Evolutionary conservation across 495 filamentous ascomycete genomes (phyloP).

Genomic region (Oleoguttula mirabilis): DNA sequence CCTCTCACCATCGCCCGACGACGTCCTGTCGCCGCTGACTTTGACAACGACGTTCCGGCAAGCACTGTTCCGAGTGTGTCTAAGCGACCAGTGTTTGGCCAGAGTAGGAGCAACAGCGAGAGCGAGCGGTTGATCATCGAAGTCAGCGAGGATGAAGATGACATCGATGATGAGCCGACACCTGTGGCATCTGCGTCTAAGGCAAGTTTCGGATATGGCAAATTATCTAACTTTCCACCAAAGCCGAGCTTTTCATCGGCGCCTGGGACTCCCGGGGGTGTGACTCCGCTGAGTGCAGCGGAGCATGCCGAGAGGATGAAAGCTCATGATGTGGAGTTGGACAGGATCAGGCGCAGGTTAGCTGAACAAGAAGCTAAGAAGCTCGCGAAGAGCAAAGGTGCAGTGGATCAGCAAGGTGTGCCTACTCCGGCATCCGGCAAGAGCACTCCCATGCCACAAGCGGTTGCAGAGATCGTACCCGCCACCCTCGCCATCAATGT

Average conservation of each 20-base stretch:
- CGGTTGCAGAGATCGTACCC: no score
- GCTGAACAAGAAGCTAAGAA: conserved; percentile 11
- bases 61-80: conserved; percentile 16
- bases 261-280: neutral
- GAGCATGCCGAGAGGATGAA: neutral
- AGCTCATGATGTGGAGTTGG: no score
- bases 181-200: no score
- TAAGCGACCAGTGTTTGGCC: conserved; percentile 43
- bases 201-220: no score
- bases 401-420: conserved; percentile 2
- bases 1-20: conserved; percentile 33
- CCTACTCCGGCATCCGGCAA: conserved; percentile 1
- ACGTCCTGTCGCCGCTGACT: conserved; percentile 76
- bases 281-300: neutral
- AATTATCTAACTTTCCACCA: neutral
- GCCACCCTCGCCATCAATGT: no score
- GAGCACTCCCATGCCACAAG: neutral
- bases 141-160: conserved; percentile 55
- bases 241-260: neutral
- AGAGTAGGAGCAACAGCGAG: conserved; percentile 34
- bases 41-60: conserved; percentile 46
- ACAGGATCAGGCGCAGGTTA: conserved; percentile 9
- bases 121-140: conserved; percentile 54
- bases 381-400: conserved; percentile 14
- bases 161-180: no score